Evolutionary conservation across 306 rosid genomes (phyloP).

Genomic region (Dalbergia cochinchinensis): DNA sequence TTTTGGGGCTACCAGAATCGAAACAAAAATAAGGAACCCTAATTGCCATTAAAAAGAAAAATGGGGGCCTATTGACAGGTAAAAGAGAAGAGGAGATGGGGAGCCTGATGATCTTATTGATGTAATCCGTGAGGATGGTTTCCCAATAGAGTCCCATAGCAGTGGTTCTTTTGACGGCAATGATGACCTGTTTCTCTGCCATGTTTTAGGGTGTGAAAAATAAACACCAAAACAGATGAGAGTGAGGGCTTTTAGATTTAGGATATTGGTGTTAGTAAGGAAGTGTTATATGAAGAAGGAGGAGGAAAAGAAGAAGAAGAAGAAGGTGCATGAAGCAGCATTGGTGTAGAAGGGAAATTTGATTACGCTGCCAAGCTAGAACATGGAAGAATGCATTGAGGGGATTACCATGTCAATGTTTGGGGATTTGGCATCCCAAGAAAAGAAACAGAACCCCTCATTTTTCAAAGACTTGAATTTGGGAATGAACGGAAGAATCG

Average conservation of each 20-base stretch:
- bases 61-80: background rate
- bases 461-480: no score
- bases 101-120: slow-evolving; percentile 82
- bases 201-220: slow-evolving; percentile 30
- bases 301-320: background rate
- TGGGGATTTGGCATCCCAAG: background rate
- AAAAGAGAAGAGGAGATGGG: background rate
- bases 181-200: slow-evolving; percentile 85
- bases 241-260: background rate
- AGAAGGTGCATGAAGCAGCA: background rate
- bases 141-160: slow-evolving; percentile 89
- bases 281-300: background rate
- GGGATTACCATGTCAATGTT: background rate
- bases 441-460: background rate
- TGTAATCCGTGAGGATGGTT: slow-evolving; percentile 67
- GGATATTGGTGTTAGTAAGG: background rate
- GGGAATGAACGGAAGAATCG: no score
- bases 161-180: slow-evolving; percentile 82
- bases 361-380: background rate
- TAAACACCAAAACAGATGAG: background rate
- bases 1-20: background rate
- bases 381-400: background rate
- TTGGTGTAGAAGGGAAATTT: background rate
- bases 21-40: background rate
- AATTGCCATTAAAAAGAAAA: background rate